Evolutionary conservation across 331 rosid species (phyloP).

Genomic region (Saraca asoca): DNA sequence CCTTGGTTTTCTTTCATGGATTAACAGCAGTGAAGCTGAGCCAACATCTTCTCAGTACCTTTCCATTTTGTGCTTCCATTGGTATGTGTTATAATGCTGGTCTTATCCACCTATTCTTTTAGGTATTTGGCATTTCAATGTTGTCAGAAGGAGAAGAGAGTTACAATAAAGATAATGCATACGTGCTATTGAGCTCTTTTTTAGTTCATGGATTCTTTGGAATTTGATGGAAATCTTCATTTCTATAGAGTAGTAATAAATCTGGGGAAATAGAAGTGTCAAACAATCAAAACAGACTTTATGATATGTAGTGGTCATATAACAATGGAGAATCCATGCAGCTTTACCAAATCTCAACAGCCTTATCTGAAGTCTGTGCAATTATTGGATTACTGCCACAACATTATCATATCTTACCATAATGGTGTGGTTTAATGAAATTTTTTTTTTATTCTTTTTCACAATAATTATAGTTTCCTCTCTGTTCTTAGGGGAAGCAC

Average conservation of each 20-base stretch:
- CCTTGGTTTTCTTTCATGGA: conserved; percentile 83
- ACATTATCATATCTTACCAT: conserved; percentile 32
- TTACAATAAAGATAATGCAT: neutral
- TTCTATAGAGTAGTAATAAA: too few relatives aligned
- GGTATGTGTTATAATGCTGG: conserved; percentile 49
- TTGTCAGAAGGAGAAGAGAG: neutral
- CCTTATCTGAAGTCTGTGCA: conserved; percentile 22
- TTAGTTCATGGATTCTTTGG: neutral
- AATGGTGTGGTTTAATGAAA: conserved; percentile 35
- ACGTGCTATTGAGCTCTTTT: conserved; percentile 7
- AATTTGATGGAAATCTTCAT: too few relatives aligned
- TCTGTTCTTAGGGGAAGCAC: conserved; percentile 70
- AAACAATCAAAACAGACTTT: neutral
- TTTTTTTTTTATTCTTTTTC: conserved; percentile 14
- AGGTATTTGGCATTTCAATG: conserved; percentile 18
- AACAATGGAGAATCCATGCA: neutral
- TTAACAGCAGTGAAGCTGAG: conserved; percentile 73
- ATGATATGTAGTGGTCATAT: conserved; percentile 8
- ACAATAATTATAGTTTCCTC: conserved; percentile 21
- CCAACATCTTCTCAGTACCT: conserved; percentile 67
- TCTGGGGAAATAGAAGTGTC: neutral
- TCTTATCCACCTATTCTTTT: conserved; percentile 14
- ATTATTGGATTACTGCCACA: conserved; percentile 5
- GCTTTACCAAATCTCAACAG: neutral
- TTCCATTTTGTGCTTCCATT: conserved; percentile 89